Conservation (phyloP, 2,329 filamentous ascomycete genomes). For the Diplocarpon mali region DNA sequence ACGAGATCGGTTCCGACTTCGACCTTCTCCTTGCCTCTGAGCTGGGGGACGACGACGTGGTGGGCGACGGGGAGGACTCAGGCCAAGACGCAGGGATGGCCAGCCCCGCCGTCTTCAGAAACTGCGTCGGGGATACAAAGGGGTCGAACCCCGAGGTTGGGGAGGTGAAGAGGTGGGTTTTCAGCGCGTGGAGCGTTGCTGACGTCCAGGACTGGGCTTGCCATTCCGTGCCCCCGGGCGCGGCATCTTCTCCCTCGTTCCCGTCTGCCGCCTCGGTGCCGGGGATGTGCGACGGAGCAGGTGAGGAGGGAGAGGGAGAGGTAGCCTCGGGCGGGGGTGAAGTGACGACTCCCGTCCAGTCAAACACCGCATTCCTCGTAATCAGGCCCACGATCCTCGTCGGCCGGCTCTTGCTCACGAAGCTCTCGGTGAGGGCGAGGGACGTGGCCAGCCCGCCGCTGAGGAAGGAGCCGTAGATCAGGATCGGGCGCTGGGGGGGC, state of each 20-base stretch:
- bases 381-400: constrained; percentile 39
- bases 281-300: not conserved
- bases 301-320: too few relatives aligned
- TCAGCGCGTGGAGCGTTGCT: constrained; percentile 22
- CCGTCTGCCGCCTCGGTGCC: not conserved
- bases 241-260: too few relatives aligned
- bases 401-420: constrained; percentile 29
- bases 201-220: constrained; percentile 10
- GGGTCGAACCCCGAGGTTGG: constrained; percentile 45
- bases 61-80: not conserved
- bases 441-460: constrained; percentile 46
- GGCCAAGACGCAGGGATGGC: constrained; percentile 18
- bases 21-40: too few relatives aligned
- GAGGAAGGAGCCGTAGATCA: constrained; percentile 45
- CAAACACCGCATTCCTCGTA: constrained; percentile 49
- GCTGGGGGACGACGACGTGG: not conserved
- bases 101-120: constrained; percentile 43
- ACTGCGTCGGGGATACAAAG: constrained; percentile 46
- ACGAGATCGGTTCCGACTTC: too few relatives aligned
- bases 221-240: too few relatives aligned
- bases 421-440: constrained; percentile 45
- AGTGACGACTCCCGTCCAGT: constrained; percentile 46
- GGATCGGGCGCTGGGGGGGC: constrained; percentile 14
- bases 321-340: too few relatives aligned
- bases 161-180: constrained; percentile 37